These are phyloP conservation scores for Cenchrus americanus DNA, from an alignment of 176 grass and related monocot genomes.

Conservation along the genomic window DNA sequence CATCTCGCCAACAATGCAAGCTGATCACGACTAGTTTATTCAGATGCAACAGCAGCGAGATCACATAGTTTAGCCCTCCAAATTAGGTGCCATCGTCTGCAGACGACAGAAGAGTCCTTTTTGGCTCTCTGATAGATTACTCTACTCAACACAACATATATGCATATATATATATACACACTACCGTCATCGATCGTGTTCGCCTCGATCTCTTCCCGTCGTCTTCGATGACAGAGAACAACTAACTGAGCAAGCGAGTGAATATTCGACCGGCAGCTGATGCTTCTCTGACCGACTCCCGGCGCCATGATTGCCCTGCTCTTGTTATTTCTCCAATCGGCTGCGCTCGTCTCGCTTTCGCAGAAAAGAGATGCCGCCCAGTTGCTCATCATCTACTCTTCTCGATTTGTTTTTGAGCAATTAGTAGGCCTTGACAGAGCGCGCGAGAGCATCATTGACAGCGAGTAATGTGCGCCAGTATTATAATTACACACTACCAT, in stretches of 20 bases:
- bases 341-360: slow-evolving; percentile 43
- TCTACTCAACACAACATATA: not conserved
- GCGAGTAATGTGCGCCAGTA: slow-evolving; percentile 16
- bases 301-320: slow-evolving; percentile 10
- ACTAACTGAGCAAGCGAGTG: not conserved
- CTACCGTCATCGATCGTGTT: slow-evolving; percentile 9
- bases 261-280: slow-evolving; percentile 15
- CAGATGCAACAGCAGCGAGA: slow-evolving; percentile 17
- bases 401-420: not conserved
- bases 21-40: not conserved
- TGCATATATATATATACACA: not conserved
- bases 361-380: not conserved
- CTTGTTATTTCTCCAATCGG: slow-evolving; percentile 36
- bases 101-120: slow-evolving; percentile 43
- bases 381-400: not conserved
- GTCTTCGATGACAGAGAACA: not conserved
- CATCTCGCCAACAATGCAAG: not conserved
- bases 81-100: slow-evolving; percentile 35
- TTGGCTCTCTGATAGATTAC: slow-evolving; percentile 6
- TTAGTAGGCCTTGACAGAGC: slow-evolving; percentile 17
- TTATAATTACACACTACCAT: not conserved
- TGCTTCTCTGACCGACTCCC: slow-evolving; percentile 30
- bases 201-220: not conserved
- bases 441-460: not conserved
- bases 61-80: slow-evolving; percentile 25